Evolutionary conservation across 768 basidiomycete genomes (phyloP).

Genomic region (Leccinellum rugosiceps): DNA sequence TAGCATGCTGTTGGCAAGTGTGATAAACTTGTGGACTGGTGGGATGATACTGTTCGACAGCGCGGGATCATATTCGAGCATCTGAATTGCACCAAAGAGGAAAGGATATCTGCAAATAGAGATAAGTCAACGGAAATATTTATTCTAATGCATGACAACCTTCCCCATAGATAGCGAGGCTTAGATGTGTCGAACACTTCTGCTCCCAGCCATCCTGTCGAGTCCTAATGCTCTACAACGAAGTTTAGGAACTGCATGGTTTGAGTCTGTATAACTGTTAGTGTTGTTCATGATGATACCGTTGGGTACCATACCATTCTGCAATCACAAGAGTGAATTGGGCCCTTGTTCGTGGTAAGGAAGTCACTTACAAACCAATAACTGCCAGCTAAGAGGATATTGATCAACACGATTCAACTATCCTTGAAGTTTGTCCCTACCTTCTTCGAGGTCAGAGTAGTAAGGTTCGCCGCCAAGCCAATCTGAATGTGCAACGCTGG

Average conservation of each 20-base stretch:
- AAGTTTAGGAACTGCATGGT: not conserved
- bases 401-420: not conserved
- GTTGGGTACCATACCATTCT: not conserved
- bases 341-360: not conserved
- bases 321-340: not conserved
- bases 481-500: not conserved
- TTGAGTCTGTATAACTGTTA: slow-evolving; percentile 1
- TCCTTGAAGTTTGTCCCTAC: not conserved
- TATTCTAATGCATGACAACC: not conserved
- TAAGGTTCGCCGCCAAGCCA: not conserved
- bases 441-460: slow-evolving; percentile 1
- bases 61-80: slow-evolving; percentile 1
- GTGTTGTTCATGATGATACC: not conserved
- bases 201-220: not conserved
- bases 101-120: not conserved
- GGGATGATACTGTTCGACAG: slow-evolving; percentile 1
- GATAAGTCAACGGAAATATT: not conserved
- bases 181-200: slow-evolving; percentile 2
- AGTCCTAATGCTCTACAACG: slow-evolving; percentile 1
- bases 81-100: slow-evolving; percentile 3
- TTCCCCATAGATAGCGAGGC: slow-evolving; percentile 1
- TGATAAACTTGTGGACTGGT: slow-evolving; percentile 45
- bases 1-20: slow-evolving; percentile 52
- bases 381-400: not conserved
- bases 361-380: slow-evolving; percentile 1